Evolutionary conservation across 768 basidiomycete genomes (phyloP).

Genomic region (Favolaschia claudopus): DNA sequence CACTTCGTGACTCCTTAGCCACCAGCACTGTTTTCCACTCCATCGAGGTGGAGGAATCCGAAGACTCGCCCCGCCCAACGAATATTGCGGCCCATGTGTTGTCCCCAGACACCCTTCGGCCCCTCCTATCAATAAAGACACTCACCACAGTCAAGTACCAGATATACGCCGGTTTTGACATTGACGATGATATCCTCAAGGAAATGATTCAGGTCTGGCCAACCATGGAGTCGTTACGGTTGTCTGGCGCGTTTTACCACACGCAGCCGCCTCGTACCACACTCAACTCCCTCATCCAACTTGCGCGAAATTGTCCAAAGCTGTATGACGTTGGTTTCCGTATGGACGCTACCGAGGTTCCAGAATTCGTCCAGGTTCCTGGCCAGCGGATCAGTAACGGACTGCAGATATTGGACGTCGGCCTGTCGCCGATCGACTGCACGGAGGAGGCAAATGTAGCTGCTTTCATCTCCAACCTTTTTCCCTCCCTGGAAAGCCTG

Average conservation of each 20-base stretch:
- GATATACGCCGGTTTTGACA: not conserved
- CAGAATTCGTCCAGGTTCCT: conserved; percentile 4
- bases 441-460: not conserved
- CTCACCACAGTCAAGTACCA: not conserved
- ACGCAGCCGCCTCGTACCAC: not conserved
- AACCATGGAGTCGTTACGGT: not conserved
- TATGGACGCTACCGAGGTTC: conserved; percentile 1
- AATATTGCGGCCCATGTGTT: not conserved
- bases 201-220: conserved; percentile 10
- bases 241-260: not conserved
- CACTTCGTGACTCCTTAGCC: conserved; percentile 3
- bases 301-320: not conserved
- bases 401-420: conserved; percentile 6
- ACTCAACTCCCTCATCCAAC: conserved; percentile 4
- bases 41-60: not conserved
- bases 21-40: not conserved
- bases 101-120: conserved; percentile 8
- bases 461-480: conserved; percentile 19
- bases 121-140: not conserved
- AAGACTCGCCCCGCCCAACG: not conserved
- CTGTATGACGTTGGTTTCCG: not conserved
- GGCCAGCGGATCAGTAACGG: not conserved
- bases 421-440: conserved; percentile 2
- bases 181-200: conserved; percentile 1
- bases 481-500: not conserved